phyloP scores from a whole-genome alignment of 495 filamentous ascomycete species.

The Hyaloscypha hepaticicola region DNA sequence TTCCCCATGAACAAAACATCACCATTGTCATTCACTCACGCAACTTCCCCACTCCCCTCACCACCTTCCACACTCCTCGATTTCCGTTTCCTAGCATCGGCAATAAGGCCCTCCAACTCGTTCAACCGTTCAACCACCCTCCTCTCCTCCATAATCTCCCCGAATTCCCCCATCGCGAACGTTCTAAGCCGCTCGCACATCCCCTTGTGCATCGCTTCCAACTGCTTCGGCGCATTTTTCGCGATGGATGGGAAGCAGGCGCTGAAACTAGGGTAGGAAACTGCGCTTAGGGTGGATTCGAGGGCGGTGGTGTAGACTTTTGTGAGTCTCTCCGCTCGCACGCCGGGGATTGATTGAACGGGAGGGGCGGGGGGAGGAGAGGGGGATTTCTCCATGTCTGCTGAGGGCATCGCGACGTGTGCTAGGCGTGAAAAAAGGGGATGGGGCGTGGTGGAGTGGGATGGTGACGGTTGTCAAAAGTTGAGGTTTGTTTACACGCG shows the following conservation, averaged over 20 bases:
- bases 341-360: slow-evolving; percentile 58
- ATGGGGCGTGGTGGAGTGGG: background rate
- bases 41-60: background rate
- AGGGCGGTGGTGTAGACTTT: slow-evolving; percentile 70
- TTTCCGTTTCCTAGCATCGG: slow-evolving; percentile 61
- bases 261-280: slow-evolving; percentile 75
- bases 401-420: slow-evolving; percentile 3
- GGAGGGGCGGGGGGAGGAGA: slow-evolving; percentile 23
- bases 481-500: slow-evolving; percentile 18
- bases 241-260: slow-evolving; percentile 88
- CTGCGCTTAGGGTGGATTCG: slow-evolving; percentile 66
- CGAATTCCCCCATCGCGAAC: slow-evolving; percentile 71
- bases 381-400: background rate
- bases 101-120: slow-evolving; percentile 73
- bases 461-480: background rate
- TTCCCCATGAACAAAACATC: background rate
- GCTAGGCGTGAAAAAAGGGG: background rate
- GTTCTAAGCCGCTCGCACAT: slow-evolving; percentile 63
- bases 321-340: slow-evolving; percentile 69
- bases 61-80: slow-evolving; percentile 27
- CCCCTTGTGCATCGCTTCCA: slow-evolving; percentile 67
- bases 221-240: slow-evolving; percentile 60
- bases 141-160: slow-evolving; percentile 66
- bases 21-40: background rate
- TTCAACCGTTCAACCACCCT: slow-evolving; percentile 76